Percentiles rank a stretch among this genome's conserved stretches.
Evolutionary conservation across 2,329 filamentous ascomycete genomes (phyloP).

Genomic region (Harringtonia lauricola): DNA sequence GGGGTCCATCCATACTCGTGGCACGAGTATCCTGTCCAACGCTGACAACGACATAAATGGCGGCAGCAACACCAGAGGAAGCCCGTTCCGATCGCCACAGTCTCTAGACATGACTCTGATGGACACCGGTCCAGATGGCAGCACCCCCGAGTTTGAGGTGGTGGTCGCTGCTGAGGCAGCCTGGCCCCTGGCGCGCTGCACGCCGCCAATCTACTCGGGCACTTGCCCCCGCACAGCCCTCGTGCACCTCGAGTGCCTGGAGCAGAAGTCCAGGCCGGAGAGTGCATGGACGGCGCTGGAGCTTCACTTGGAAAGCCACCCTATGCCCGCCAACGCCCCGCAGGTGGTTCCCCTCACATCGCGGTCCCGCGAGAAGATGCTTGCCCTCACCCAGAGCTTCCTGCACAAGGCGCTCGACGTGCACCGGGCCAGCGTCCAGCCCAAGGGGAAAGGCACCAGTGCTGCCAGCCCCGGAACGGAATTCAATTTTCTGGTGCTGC

Average conservation of each 20-base stretch:
- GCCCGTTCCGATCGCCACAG: not conserved
- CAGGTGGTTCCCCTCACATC: conserved; percentile 33
- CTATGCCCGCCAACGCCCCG: conserved; percentile 22
- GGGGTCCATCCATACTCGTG: conserved; percentile 33
- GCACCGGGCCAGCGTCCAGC: conserved; percentile 38
- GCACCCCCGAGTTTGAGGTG: conserved; percentile 33
- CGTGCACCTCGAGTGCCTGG: conserved; percentile 38
- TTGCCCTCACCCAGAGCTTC: conserved; percentile 62
- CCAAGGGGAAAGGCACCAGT: conserved; percentile 21
- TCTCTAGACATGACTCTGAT: conserved; percentile 18
- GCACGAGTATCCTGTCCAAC: conserved; percentile 34
- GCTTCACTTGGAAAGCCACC: conserved; percentile 24
- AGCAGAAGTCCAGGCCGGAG: conserved; percentile 36
- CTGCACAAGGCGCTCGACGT: conserved; percentile 61
- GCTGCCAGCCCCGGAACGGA: conserved; percentile 24
- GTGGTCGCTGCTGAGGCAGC: conserved; percentile 35
- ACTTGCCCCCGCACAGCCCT: conserved; percentile 38
- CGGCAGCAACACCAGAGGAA: not conserved
- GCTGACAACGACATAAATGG: conserved; percentile 22
- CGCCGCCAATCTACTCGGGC: conserved; percentile 30
- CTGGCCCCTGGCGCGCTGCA: conserved; percentile 42
- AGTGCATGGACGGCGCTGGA: conserved; percentile 34
- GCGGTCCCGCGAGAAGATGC: conserved; percentile 53
- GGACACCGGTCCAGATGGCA: conserved; percentile 15
- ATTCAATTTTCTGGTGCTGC: conserved; percentile 54